Conservation (phyloP, 73 alveolate genomes). For the Paramecium biaurelia region DNA sequence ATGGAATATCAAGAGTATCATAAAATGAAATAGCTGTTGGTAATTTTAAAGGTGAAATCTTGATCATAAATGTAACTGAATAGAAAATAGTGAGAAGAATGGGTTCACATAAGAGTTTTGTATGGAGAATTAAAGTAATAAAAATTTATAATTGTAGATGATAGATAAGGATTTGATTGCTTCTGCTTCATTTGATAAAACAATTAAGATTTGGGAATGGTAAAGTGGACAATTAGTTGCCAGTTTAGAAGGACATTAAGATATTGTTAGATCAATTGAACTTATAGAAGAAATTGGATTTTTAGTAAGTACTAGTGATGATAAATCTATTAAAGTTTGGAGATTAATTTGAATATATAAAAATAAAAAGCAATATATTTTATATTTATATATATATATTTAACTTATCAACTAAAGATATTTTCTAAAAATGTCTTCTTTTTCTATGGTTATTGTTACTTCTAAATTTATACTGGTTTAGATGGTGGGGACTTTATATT, state of each 20-base stretch:
- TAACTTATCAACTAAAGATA: conserved; percentile 3
- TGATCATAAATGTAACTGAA: conserved; percentile 1
- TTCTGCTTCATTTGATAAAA: conserved; percentile 30
- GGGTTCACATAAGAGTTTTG: conserved; percentile 54
- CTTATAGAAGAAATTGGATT: not conserved
- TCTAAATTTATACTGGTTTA: not conserved
- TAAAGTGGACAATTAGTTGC: not conserved
- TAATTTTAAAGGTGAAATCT: conserved; percentile 40
- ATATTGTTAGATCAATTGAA: conserved; percentile 33
- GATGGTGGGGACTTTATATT: not conserved
- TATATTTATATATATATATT: not conserved
- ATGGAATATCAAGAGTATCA: conserved; percentile 30
- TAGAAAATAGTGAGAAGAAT: conserved; percentile 6
- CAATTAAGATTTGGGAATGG: conserved; percentile 46
- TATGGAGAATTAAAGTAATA: conserved; percentile 39
- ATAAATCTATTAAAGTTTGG: conserved; percentile 32
- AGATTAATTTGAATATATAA: not conserved
- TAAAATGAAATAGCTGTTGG: conserved; percentile 48
- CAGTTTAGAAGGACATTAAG: conserved; percentile 34
- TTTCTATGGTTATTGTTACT: not conserved
- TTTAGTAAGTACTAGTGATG: conserved; percentile 28
- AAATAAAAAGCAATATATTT: not conserved
- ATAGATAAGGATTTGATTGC: conserved; percentile 40
- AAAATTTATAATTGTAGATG: not conserved
- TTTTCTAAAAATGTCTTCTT: not conserved